These are phyloP conservation scores for Podaxis mareebaensis DNA, from an alignment of 768 basidiomycete genomes.

Conservation along the genomic window DNA sequence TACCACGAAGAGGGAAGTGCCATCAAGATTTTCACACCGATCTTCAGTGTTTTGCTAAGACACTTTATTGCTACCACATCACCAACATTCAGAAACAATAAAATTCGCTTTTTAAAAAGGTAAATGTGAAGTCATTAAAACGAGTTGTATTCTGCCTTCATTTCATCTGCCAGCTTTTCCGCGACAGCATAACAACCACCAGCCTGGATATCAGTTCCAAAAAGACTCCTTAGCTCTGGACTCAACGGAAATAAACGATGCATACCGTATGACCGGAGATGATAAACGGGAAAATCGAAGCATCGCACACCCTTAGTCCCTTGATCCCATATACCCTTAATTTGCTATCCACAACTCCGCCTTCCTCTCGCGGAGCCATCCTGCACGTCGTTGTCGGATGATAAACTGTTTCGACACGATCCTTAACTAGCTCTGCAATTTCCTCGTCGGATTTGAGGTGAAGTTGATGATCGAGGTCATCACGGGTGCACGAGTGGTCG, in stretches of 20 bases:
- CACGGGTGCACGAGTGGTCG: constrained; percentile 32
- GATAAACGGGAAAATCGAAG: constrained; percentile 46
- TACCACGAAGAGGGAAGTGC: too few species aligned
- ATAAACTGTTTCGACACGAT: constrained; percentile 47
- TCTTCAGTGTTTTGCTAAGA: too few species aligned
- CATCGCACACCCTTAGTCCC: constrained; percentile 48
- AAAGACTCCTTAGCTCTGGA: too few species aligned
- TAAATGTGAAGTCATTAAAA: neutral
- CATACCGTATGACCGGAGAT: constrained; percentile 51
- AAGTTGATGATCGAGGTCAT: constrained; percentile 41
- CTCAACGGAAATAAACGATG: neutral
- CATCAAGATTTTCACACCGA: too few species aligned
- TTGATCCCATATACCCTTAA: constrained; percentile 42
- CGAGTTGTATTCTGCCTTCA: constrained; percentile 27
- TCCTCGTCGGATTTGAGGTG: constrained; percentile 42
- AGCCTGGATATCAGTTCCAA: constrained; percentile 19
- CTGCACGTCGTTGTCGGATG: constrained; percentile 48
- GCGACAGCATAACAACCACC: constrained; percentile 33
- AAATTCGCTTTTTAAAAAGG: too few species aligned
- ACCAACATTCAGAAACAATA: too few species aligned
- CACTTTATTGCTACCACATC: too few species aligned
- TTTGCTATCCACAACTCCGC: constrained; percentile 39
- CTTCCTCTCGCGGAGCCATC: constrained; percentile 42
- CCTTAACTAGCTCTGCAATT: constrained; percentile 39
- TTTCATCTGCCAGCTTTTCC: constrained; percentile 32